A percentile compares a stretch with the other conserved stretches of the same genome.
These are phyloP conservation scores for Pyrenophora graminea DNA, from an alignment of 2,329 filamentous ascomycete species.

Conservation along the genomic window DNA sequence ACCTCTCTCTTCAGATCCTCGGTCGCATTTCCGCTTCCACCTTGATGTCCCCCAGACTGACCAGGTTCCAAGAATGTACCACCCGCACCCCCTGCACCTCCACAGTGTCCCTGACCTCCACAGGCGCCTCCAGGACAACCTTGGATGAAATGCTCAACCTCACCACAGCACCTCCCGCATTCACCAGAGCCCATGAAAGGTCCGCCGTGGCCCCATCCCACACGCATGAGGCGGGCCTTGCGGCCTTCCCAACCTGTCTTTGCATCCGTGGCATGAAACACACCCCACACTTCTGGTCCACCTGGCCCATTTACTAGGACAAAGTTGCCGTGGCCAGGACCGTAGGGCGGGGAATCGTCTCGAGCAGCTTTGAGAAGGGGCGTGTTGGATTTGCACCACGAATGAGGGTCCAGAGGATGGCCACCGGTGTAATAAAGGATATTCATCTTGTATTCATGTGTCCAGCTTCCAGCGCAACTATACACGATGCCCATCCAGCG, in stretches of 20 bases:
- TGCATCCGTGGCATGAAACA: constrained; percentile 54
- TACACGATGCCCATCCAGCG: constrained; percentile 53
- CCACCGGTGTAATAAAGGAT: constrained; percentile 49
- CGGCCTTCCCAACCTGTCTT: constrained; percentile 53
- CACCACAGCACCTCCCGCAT: constrained; percentile 41
- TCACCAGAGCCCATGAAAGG: constrained; percentile 51
- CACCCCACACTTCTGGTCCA: constrained; percentile 48
- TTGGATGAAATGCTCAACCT: constrained; percentile 38
- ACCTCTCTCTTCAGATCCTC: constrained; percentile 24
- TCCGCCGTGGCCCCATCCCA: constrained; percentile 43
- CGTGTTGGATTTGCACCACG: constrained; percentile 47
- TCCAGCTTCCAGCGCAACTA: constrained; percentile 53
- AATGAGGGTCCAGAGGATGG: constrained; percentile 44
- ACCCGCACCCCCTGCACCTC: constrained; percentile 23
- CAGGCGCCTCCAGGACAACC: constrained; percentile 35
- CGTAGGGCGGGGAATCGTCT: constrained; percentile 48
- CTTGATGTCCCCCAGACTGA: constrained; percentile 17
- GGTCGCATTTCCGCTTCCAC: constrained; percentile 9
- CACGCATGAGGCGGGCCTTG: constrained; percentile 52
- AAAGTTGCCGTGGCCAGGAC: constrained; percentile 54
- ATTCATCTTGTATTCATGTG: constrained; percentile 55
- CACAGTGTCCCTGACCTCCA: constrained; percentile 30
- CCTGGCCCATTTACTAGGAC: constrained; percentile 42
- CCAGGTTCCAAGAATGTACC: constrained; percentile 22
- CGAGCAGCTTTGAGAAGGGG: constrained; percentile 47